Percentiles rank a stretch among this genome's conserved stretches.
phyloP scores from a whole-genome alignment of 352 stramenopile genomes.

The Blastocystis sp. region DNA sequence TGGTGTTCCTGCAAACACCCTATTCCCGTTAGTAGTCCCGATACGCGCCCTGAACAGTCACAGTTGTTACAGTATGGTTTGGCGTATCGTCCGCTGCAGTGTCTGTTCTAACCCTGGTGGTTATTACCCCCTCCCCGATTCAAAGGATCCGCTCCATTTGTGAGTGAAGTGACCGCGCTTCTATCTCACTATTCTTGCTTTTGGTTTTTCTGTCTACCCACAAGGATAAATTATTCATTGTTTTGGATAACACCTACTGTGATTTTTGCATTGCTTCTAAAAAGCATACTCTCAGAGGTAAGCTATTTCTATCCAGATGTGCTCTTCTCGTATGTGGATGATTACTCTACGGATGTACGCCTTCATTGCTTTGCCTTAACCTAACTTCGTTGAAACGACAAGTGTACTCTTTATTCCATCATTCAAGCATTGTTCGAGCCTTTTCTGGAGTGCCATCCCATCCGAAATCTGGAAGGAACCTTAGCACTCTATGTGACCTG shows the following conservation, averaged over 20 bases:
- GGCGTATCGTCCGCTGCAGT: not conserved
- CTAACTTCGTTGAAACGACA: too few species aligned
- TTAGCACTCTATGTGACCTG: slow-evolving; percentile 27
- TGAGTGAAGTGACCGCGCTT: slow-evolving; percentile 24
- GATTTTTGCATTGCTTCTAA: slow-evolving; percentile 53
- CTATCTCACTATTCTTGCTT: slow-evolving; percentile 59
- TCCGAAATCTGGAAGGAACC: not conserved
- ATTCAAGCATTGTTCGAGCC: slow-evolving; percentile 24
- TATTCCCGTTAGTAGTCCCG: not conserved
- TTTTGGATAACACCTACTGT: slow-evolving; percentile 59
- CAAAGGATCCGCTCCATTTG: not conserved
- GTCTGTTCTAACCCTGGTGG: not conserved
- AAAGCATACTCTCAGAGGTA: not conserved
- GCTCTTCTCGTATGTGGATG: not conserved
- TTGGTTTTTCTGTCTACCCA: slow-evolving; percentile 40
- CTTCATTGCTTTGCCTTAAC: not conserved
- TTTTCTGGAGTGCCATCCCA: not conserved
- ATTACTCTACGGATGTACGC: not conserved
- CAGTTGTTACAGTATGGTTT: not conserved
- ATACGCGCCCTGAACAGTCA: not conserved
- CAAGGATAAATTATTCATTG: slow-evolving; percentile 24
- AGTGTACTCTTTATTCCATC: slow-evolving; percentile 3
- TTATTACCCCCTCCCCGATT: not conserved
- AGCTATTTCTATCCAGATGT: slow-evolving; percentile 40
- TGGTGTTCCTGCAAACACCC: not conserved